Percentiles rank a stretch among this genome's conserved stretches.
Evolutionary conservation across 495 filamentous ascomycete genomes (phyloP).

Genomic region (Penicillium antarcticum): DNA sequence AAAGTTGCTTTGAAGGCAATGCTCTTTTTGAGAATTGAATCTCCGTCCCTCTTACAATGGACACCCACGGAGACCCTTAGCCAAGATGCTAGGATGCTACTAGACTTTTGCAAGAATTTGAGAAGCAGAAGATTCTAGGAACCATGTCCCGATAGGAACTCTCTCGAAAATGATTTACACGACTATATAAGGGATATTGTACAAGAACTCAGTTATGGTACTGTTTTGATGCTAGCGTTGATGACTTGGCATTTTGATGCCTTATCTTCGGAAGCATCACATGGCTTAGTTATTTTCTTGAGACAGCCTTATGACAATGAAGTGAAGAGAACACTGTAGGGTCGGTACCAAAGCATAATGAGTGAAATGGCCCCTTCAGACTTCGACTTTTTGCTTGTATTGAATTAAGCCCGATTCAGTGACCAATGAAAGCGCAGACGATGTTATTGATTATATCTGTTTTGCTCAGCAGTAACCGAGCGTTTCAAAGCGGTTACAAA

Average conservation of each 20-base stretch:
- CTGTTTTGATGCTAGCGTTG: neutral
- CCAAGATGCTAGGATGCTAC: neutral
- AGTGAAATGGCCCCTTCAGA: neutral
- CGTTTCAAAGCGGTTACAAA: neutral
- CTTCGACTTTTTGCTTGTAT: neutral
- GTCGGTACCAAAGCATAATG: neutral
- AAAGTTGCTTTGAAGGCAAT: neutral
- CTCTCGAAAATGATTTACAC: neutral
- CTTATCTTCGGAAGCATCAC: neutral
- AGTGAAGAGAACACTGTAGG: neutral
- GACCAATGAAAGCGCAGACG: neutral
- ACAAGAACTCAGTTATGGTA: neutral
- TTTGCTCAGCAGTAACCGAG: slow-evolving; percentile 1
- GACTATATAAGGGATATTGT: neutral
- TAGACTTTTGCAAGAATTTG: neutral
- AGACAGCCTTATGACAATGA: neutral
- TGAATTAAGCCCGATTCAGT: neutral
- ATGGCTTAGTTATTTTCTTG: neutral
- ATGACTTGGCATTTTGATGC: neutral
- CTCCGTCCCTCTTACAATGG: neutral
- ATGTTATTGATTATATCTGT: neutral
- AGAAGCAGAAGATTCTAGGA: neutral
- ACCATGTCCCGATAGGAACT: no score
- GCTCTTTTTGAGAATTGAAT: neutral
- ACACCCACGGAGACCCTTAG: neutral